These are phyloP conservation scores for Eurotiales sp. DNA, from an alignment of 2,329 filamentous ascomycete genomes.

Conservation along the genomic window DNA sequence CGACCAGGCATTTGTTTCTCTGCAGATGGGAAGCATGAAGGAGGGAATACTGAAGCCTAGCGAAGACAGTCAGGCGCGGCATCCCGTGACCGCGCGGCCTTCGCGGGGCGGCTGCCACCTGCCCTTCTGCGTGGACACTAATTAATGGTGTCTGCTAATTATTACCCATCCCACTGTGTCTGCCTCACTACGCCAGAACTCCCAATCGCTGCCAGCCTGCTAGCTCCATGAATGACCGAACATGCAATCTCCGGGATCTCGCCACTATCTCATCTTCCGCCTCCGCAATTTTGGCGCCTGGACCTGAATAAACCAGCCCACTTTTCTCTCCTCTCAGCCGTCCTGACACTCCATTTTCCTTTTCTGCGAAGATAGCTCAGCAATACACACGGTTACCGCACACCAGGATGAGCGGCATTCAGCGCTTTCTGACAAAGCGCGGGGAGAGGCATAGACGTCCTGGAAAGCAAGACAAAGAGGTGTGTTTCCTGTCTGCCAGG, in stretches of 20 bases:
- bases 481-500: slow-evolving; percentile 23
- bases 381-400: neutral
- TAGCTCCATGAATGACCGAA: neutral
- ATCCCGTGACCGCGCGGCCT: no score
- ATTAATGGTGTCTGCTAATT: neutral
- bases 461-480: slow-evolving; percentile 31
- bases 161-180: neutral
- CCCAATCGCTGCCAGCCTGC: neutral
- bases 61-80: no score
- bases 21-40: no score
- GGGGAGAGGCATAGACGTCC: slow-evolving; percentile 29
- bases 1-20: no score
- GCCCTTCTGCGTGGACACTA: no score
- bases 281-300: slow-evolving; percentile 4
- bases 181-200: no score
- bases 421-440: slow-evolving; percentile 38
- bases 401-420: slow-evolving; percentile 37
- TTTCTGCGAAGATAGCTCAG: neutral
- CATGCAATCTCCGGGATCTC: neutral
- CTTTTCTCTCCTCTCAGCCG: no score
- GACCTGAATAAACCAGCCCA: neutral
- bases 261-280: neutral
- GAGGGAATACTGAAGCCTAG: no score
- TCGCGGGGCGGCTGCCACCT: no score
- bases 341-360: neutral